Evolutionary conservation across 2,329 filamentous ascomycete genomes (phyloP).

Genomic region (Cladosporium sp.): DNA sequence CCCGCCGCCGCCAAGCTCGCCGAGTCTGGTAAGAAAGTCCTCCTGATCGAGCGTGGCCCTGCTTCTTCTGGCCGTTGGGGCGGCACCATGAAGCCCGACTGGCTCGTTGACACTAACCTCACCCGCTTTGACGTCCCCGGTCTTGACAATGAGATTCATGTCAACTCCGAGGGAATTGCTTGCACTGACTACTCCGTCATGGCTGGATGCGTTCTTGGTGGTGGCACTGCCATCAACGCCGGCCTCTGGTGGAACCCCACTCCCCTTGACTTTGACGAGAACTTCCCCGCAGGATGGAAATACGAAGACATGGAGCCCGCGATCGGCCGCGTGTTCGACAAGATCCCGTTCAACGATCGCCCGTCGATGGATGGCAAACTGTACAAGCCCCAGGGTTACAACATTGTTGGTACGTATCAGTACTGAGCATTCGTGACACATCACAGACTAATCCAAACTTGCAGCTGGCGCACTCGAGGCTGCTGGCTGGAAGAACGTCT

Average conservation of each 20-base stretch:
- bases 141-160: slow-evolving; percentile 65
- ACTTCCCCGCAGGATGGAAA: slow-evolving; percentile 68
- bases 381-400: slow-evolving; percentile 62
- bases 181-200: slow-evolving; percentile 67
- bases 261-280: slow-evolving; percentile 61
- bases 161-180: slow-evolving; percentile 55
- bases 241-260: slow-evolving; percentile 64
- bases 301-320: slow-evolving; percentile 54
- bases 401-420: slow-evolving; percentile 43
- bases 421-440: background rate
- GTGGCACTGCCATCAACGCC: slow-evolving; percentile 61
- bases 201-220: slow-evolving; percentile 65
- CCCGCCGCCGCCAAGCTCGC: slow-evolving; percentile 56
- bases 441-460: background rate
- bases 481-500: slow-evolving; percentile 58
- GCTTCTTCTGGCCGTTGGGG: slow-evolving; percentile 59
- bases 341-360: slow-evolving; percentile 63
- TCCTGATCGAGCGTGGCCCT: slow-evolving; percentile 48
- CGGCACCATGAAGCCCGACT: slow-evolving; percentile 54
- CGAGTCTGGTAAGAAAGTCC: slow-evolving; percentile 57
- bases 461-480: slow-evolving; percentile 48
- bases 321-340: slow-evolving; percentile 56
- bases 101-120: slow-evolving; percentile 56
- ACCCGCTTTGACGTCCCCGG: slow-evolving; percentile 68
- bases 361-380: slow-evolving; percentile 58